Evolutionary conservation across 805 yeast species (phyloP).

Genomic region (Candida lessepsii): DNA sequence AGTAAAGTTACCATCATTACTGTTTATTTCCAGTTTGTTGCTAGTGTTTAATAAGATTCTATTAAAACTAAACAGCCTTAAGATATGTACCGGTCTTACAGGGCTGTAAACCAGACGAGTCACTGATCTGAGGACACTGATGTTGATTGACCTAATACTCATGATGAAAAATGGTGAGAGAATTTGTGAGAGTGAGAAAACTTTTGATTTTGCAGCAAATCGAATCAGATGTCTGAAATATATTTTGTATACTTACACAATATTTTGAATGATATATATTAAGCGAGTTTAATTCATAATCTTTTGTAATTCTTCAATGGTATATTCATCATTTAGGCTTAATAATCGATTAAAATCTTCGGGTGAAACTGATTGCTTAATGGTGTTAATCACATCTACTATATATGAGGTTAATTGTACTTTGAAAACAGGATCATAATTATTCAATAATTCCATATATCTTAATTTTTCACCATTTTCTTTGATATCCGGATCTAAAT

Average conservation of each 20-base stretch:
- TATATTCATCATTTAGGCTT: constrained; percentile 34
- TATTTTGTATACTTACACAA: too few relatives aligned
- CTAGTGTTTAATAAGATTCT: constrained; percentile 1
- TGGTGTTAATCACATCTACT: constrained; percentile 23
- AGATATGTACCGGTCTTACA: background rate
- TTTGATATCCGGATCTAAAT: constrained; percentile 39
- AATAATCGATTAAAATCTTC: constrained; percentile 36
- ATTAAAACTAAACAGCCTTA: background rate
- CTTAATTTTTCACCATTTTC: constrained; percentile 44
- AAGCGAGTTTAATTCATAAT: background rate
- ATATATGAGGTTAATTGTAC: constrained; percentile 49
- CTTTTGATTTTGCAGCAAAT: too few relatives aligned
- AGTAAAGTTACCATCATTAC: background rate
- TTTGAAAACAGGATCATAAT: constrained; percentile 36
- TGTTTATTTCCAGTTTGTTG: too few relatives aligned
- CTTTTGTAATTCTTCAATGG: constrained; percentile 27
- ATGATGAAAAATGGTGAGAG: constrained; percentile 2
- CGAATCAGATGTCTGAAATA: too few relatives aligned
- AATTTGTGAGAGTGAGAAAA: background rate
- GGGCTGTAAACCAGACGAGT: background rate
- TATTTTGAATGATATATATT: too few relatives aligned
- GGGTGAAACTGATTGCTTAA: constrained; percentile 25
- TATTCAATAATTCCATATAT: constrained; percentile 30
- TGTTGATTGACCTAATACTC: background rate
- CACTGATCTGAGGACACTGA: background rate